These are phyloP conservation scores for Pyrenochaeta sp. DNA, from an alignment of 2,329 filamentous ascomycete genomes.

Conservation along the genomic window DNA sequence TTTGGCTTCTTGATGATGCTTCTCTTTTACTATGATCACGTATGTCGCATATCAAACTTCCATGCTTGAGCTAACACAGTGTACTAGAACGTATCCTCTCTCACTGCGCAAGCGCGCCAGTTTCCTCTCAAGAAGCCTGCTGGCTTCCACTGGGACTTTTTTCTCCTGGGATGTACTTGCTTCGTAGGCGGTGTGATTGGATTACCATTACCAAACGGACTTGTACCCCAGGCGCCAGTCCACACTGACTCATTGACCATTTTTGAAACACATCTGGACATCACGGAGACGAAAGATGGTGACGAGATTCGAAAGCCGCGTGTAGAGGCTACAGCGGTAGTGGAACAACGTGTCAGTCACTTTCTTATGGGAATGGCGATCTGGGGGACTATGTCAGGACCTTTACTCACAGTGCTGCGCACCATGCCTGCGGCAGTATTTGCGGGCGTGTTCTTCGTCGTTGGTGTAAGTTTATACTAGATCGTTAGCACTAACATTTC, in stretches of 20 bases:
- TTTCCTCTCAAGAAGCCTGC: constrained; percentile 63
- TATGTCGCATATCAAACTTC: constrained; percentile 22
- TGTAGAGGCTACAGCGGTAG: constrained; percentile 55
- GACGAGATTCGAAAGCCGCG: constrained; percentile 54
- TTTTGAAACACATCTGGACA: constrained; percentile 40
- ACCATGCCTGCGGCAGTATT: constrained; percentile 62
- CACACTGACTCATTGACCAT: constrained; percentile 62
- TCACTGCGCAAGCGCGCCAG: constrained; percentile 60
- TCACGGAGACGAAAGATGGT: constrained; percentile 52
- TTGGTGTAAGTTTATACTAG: constrained; percentile 58
- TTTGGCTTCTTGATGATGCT: constrained; percentile 63
- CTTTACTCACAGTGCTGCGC: constrained; percentile 57
- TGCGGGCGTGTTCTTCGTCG: constrained; percentile 62
- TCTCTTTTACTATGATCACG: constrained; percentile 66
- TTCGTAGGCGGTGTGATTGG: constrained; percentile 61
- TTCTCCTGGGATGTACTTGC: constrained; percentile 62
- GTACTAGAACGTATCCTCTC: constrained; percentile 57
- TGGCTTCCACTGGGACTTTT: constrained; percentile 66
- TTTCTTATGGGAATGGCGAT: constrained; percentile 63
- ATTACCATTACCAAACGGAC: constrained; percentile 62
- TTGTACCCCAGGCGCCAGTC: constrained; percentile 63
- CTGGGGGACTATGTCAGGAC: constrained; percentile 63
- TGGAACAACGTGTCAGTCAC: constrained; percentile 62
- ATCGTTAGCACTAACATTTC: too few species aligned
- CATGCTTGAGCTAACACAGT: background rate